A percentile compares a stretch with the other conserved stretches of the same genome.
phyloP scores from a whole-genome alignment of 208 protist species.

The Trypanosoma brucei region DNA sequence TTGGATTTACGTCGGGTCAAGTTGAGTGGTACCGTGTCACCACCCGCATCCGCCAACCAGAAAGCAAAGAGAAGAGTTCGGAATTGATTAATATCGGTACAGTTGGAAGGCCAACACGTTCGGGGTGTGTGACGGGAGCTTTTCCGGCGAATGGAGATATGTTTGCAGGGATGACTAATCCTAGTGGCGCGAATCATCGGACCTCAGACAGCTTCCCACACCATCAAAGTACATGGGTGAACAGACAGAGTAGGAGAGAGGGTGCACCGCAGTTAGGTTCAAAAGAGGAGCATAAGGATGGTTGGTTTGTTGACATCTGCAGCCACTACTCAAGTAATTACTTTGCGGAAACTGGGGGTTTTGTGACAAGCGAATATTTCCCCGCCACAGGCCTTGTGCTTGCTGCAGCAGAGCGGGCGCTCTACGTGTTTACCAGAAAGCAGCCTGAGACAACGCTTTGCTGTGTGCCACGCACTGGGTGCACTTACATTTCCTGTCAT shows the following conservation, averaged over 20 bases:
- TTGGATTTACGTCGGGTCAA: slow-evolving; percentile 56
- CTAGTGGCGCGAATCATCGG: no score
- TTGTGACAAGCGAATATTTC: slow-evolving; percentile 74
- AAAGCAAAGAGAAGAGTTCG: not conserved
- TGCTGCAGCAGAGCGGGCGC: slow-evolving; percentile 42
- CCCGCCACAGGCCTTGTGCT: slow-evolving; percentile 50
- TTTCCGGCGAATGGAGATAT: no score
- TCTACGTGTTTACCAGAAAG: slow-evolving; percentile 51
- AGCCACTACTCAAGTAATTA: slow-evolving; percentile 13
- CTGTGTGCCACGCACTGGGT: slow-evolving; percentile 23
- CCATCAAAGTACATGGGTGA: no score
- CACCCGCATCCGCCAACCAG: slow-evolving; percentile 21
- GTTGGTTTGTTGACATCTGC: not conserved
- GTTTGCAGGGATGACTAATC: no score
- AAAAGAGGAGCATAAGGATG: no score
- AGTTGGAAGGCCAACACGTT: not conserved
- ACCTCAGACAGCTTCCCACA: no score
- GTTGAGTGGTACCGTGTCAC: slow-evolving; percentile 79
- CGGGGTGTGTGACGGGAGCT: no score
- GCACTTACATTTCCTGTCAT: slow-evolving; percentile 49
- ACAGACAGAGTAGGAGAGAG: no score
- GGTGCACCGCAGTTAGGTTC: no score
- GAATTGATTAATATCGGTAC: not conserved
- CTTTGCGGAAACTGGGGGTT: slow-evolving; percentile 40
- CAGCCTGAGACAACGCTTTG: slow-evolving; percentile 41